Evolutionary conservation across 441 rosid species (phyloP), one percentile per base, ranked within the genome.

Genomic region (Bocquillonia castaneifolia): DNA sequence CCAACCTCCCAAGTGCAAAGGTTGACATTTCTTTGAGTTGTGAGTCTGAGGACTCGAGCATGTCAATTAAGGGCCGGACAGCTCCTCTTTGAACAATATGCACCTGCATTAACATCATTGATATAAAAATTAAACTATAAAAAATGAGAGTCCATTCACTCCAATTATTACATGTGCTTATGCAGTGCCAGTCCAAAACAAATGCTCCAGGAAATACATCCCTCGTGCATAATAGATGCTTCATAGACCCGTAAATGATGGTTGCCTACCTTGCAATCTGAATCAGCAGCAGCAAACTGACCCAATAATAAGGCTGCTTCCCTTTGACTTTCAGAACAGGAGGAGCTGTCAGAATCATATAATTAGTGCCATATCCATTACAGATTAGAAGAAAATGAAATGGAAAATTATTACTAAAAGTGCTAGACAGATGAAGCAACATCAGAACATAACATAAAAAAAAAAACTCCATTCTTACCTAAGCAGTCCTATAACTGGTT

Each of bases 41-140:
- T 37, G 82, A 77, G 69, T 94, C 99, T 0, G 80, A 69, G 10
- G 97, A 86, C 56, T 85, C 90, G 25, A 94, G 99, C 99, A 94
- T 87, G 48, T 88, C 96, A 58, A 94, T 92, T 73, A 94, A 81
- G 59, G 99, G 99, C 31, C 79, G 81, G 55, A 94, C 90, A 61
- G 98, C 97, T 76, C 99, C 99, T 74, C 99, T 86, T 76, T 94
- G 99, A 42, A 87, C 98, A 71, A 94, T 94, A 68, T 94, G 96
- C 73, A 92, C 94, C 99, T 94, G 86, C 85, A 78, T 17, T 10
- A 70, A 45, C 37, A 51, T 26, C 53, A 34, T 53, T 39, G 15
- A 66, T 39, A 25, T 45, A 32, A 59, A 15, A 62, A 29, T 48
- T 61, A 67, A 65, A 56, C 25, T 67, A 37, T 18, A 39, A 58